Percentiles rank a stretch among this genome's conserved stretches.
phyloP scores from a whole-genome alignment of 139 green algal species.

The Volvox africanus region DNA sequence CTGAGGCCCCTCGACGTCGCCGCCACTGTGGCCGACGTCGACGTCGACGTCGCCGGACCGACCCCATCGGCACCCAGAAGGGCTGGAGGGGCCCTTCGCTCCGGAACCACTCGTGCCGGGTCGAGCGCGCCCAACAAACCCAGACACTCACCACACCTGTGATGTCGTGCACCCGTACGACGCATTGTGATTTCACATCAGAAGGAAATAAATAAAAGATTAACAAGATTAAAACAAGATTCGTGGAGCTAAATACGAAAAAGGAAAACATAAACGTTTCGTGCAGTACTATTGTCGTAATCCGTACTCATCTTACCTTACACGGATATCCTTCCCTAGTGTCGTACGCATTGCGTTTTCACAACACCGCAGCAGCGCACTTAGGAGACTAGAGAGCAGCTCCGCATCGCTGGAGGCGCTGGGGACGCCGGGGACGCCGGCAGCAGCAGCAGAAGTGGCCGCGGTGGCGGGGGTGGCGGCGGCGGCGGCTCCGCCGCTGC shows the following conservation, averaged over 20 bases:
- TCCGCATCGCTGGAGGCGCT: background rate
- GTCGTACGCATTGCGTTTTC: conserved; percentile 63
- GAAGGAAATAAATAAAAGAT: too few species aligned
- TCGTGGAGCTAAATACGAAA: too few species aligned
- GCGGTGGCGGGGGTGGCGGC: background rate
- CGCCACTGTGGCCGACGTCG: background rate
- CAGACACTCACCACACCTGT: conserved; percentile 84
- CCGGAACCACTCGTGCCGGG: conserved; percentile 68
- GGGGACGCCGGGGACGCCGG: conserved; percentile 35
- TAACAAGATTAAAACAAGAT: too few species aligned
- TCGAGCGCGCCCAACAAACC: conserved; percentile 88
- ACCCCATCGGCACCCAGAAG: background rate
- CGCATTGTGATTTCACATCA: too few species aligned
- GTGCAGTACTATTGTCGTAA: too few species aligned
- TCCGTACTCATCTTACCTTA: conserved; percentile 47
- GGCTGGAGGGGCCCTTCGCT: conserved; percentile 40
- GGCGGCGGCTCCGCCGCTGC: background rate
- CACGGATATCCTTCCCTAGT: conserved; percentile 49
- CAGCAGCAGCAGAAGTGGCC: background rate
- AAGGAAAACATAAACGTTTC: too few species aligned
- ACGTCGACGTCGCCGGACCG: background rate
- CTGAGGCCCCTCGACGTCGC: background rate
- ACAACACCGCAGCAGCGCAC: conserved; percentile 79
- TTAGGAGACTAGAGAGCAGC: conserved; percentile 71
- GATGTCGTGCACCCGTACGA: too few species aligned